Evolutionary conservation across 2,329 filamentous ascomycete genomes (phyloP).

Genomic region (Xylariales sp.): DNA sequence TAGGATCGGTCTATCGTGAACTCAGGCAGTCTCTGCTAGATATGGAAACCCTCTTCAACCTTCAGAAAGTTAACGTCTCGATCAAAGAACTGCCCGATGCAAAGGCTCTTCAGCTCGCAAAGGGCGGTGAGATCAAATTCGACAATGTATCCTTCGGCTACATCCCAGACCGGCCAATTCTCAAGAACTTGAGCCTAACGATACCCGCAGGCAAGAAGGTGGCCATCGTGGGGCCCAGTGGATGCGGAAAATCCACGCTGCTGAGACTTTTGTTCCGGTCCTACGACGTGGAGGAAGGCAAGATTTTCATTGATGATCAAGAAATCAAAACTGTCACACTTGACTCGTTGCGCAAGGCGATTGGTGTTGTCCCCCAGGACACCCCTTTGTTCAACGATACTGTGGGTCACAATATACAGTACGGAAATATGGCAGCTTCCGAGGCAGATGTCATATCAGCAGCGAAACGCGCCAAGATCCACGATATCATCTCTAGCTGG

Average conservation of each 20-base stretch:
- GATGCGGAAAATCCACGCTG: conserved; percentile 94
- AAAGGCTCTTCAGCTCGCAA: conserved; percentile 64
- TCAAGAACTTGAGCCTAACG: conserved; percentile 78
- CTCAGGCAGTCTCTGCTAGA: conserved; percentile 90
- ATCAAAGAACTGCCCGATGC: conserved; percentile 76
- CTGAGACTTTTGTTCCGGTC: conserved; percentile 87
- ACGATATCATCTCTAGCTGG: conserved; percentile 74
- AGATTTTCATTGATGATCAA: conserved; percentile 88
- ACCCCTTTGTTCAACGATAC: conserved; percentile 97
- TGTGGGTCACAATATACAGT: conserved; percentile 92
- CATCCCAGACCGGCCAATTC: conserved; percentile 77
- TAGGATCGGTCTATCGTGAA: conserved; percentile 97
- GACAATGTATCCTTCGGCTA: conserved; percentile 96
- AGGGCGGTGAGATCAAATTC: conserved; percentile 86
- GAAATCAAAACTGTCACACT: conserved; percentile 80
- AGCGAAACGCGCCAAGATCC: conserved; percentile 77
- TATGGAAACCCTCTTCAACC: conserved; percentile 97
- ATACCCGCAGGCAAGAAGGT: conserved; percentile 96
- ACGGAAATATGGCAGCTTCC: conserved; percentile 76
- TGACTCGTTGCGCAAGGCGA: conserved; percentile 76
- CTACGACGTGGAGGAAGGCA: conserved; percentile 82
- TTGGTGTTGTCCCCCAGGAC: conserved; percentile 95
- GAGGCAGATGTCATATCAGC: conserved; percentile 70
- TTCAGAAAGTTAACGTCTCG: conserved; percentile 91
- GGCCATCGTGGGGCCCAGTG: conserved; percentile 89